Percentiles rank a stretch among this genome's conserved stretches.
phyloP scores from a whole-genome alignment of 73 alveolate genomes.

The Symbiodinium natans region DNA sequence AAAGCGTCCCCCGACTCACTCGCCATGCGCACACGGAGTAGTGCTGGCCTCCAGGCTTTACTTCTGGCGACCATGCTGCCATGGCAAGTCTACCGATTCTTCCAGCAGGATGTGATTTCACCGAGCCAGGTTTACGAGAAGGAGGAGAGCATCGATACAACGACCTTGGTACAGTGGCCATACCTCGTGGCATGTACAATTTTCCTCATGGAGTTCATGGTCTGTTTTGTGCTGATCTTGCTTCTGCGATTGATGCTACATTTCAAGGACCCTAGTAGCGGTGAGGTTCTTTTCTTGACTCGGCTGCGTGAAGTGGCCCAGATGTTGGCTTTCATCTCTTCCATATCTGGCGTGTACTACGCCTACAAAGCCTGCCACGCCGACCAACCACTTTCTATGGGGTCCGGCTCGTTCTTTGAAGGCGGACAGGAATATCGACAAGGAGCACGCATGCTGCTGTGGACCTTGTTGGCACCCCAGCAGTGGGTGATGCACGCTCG shows the following conservation, averaged over 20 bases:
- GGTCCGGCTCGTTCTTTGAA: slow-evolving; percentile 22
- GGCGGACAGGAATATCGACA: slow-evolving; percentile 27
- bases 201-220: no score
- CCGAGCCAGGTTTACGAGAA: no score
- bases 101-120: no score
- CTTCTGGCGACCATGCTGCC: no score
- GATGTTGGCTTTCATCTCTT: slow-evolving; percentile 54
- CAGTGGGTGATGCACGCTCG: slow-evolving; percentile 93
- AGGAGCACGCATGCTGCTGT: slow-evolving; percentile 71
- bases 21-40: no score
- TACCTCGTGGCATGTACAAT: no score
- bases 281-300: slow-evolving; percentile 43
- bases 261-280: slow-evolving; percentile 90
- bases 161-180: no score
- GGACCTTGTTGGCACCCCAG: slow-evolving; percentile 90
- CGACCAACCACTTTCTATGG: slow-evolving; percentile 43
- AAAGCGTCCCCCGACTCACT: no score
- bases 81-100: no score
- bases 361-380: slow-evolving; percentile 31
- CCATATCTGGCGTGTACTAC: slow-evolving; percentile 69
- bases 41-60: no score
- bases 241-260: slow-evolving; percentile 84
- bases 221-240: no score
- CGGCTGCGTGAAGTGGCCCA: slow-evolving; percentile 87
- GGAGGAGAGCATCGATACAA: no score